These are phyloP conservation scores for Clonostachys byssicola DNA, from an alignment of 2,329 filamentous ascomycete species.

Conservation along the genomic window DNA sequence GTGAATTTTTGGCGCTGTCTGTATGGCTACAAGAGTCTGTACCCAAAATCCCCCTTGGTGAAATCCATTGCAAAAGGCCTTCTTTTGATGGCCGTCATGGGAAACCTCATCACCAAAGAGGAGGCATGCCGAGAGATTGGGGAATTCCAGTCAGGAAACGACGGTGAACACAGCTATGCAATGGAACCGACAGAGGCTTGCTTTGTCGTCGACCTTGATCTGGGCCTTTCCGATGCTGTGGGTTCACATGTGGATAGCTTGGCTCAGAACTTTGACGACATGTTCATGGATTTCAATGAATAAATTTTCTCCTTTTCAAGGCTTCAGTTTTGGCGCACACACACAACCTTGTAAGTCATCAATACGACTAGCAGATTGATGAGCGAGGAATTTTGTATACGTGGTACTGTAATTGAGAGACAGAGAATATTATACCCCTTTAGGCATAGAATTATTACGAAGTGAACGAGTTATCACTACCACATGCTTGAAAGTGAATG, in stretches of 20 bases:
- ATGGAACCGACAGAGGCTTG: conserved; percentile 1
- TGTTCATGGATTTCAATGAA: conserved; percentile 5
- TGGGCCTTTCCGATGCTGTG: conserved; percentile 1
- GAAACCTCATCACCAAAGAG: conserved; percentile 1
- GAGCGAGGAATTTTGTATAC: no score
- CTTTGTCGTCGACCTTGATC: conserved; percentile 5
- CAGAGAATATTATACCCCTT: no score
- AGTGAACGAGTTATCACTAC: no score
- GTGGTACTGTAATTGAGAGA: no score
- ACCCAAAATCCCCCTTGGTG: conserved; percentile 2
- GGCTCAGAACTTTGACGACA: conserved; percentile 6
- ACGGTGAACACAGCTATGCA: not conserved
- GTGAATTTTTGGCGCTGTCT: conserved; percentile 2
- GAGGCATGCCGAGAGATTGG: conserved; percentile 1
- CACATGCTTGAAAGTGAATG: no score
- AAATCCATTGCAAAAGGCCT: conserved; percentile 3
- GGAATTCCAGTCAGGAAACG: not conserved
- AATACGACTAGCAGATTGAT: no score
- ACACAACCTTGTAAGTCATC: no score
- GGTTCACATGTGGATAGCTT: conserved; percentile 3
- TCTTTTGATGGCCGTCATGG: conserved; percentile 3
- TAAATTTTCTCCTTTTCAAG: no score
- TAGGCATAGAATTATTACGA: no score
- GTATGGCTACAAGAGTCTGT: conserved; percentile 3
- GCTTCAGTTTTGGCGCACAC: no score